phyloP scores from a whole-genome alignment of 1,139 yeast species.

The Suhomyces anneliseae region DNA sequence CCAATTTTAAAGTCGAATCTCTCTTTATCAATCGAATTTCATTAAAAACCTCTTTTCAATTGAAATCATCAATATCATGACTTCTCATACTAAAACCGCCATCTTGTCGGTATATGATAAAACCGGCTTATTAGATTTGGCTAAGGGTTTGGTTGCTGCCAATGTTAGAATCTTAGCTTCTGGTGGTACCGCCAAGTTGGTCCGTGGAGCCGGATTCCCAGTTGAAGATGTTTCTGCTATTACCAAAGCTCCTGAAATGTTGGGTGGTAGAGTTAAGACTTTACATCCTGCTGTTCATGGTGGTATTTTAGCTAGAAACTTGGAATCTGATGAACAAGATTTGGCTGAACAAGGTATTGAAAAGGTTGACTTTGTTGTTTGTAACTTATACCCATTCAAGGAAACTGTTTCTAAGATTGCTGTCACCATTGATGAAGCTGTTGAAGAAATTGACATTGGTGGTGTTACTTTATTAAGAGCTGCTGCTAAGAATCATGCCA shows the following conservation, averaged over 20 bases:
- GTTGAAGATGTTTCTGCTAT: conserved; percentile 93
- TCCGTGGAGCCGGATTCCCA: conserved; percentile 97
- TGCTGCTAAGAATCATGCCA: conserved; percentile 96
- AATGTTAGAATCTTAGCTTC: conserved; percentile 92
- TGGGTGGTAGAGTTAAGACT: conserved; percentile 97
- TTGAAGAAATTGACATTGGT: conserved; percentile 97
- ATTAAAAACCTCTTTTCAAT: neutral
- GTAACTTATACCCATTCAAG: conserved; percentile 97
- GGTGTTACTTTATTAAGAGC: conserved; percentile 97
- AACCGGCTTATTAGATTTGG: conserved; percentile 92
- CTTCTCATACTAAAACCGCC: conserved; percentile 70
- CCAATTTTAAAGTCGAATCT: neutral
- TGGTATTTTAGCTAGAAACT: conserved; percentile 93
- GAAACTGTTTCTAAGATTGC: conserved; percentile 95
- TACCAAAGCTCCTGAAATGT: conserved; percentile 98
- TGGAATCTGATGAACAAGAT: conserved; percentile 87
- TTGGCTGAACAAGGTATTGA: conserved; percentile 84
- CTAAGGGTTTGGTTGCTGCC: conserved; percentile 87
- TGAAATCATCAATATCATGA: conserved; percentile 19
- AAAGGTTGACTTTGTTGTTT: conserved; percentile 93
- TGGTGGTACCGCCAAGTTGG: conserved; percentile 94
- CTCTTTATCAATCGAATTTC: too few species aligned
- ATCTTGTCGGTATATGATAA: conserved; percentile 96
- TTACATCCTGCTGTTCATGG: conserved; percentile 99
- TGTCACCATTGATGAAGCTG: conserved; percentile 95